Base-by-base conservation (phyloP, 2,329 filamentous ascomycete genomes). In the Aspergillus sp. region DNA sequence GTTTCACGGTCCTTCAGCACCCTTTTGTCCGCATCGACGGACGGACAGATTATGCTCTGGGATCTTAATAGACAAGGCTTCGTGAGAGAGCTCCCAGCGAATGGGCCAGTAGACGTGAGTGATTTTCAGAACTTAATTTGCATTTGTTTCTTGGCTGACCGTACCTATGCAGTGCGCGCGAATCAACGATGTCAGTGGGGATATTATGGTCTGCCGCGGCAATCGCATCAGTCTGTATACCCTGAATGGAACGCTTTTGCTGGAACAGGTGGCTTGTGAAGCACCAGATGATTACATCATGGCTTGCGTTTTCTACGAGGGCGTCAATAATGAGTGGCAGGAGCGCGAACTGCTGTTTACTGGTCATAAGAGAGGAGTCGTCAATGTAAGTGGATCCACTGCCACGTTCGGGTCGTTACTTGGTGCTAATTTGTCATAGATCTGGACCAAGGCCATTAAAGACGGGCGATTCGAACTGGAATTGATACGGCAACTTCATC, bases 291-390 rank as follows among this genome's bases (percentile, higher is more conserved):
- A 96, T 59, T 82, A 78, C 30, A 82, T 96, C 2, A 76, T 88
- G 39, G 83, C 85, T 1, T 93, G 90, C 51, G 88, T 90, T 3
- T 95, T 95, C 65, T 97, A 97, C 67, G 90, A 97, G 64, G 91
- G 91, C 0, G 79, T 83, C 0, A 86, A 85, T 2, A 93, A 90
- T 55, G 93, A 97, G 67, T 97, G 90, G 88, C 75, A 95, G 4
- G 88, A 94, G 67, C 84, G 85, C 43, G 84, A 85, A 48, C 74
- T 98, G 35, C 72, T 97, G 32, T 90, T 98, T 51, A 97, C 91
- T 0, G 93, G 93, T 0, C 93, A 97, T 62, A 77, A 81, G 50
- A 76, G 83, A 40, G 93, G 93, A 0, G 77, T 90, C 10, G 90
- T 95, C 30, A 95, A 95, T 57, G 82, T 67, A 48, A 54, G 61